Evolutionary conservation across 148 eudicot genomes (phyloP).

Genomic region (Camellia japonica): DNA sequence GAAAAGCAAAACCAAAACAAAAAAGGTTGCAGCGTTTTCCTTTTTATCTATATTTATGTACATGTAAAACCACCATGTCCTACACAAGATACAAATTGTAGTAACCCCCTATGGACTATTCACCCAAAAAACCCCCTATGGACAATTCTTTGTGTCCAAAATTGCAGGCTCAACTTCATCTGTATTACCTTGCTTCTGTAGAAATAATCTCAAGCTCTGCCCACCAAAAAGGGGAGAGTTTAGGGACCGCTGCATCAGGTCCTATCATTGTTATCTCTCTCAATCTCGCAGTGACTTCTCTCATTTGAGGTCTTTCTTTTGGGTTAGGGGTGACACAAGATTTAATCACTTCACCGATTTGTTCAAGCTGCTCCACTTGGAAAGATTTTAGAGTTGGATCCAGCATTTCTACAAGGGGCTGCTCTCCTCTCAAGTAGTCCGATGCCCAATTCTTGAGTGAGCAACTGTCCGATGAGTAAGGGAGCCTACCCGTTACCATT

Average conservation of each 20-base stretch:
- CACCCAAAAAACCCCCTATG: too few relatives aligned
- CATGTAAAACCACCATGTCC: not conserved
- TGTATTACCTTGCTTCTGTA: slow-evolving; percentile 33
- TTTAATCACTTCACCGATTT: slow-evolving; percentile 49
- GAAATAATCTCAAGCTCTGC: slow-evolving; percentile 69
- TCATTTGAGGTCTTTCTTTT: slow-evolving; percentile 55
- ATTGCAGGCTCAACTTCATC: slow-evolving; percentile 3
- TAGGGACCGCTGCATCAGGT: slow-evolving; percentile 64
- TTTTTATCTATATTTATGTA: not conserved
- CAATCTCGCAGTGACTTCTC: slow-evolving; percentile 51
- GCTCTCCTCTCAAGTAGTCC: slow-evolving; percentile 1
- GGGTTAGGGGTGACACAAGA: slow-evolving; percentile 49
- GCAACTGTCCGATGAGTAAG: slow-evolving; percentile 35
- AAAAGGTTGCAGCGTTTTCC: not conserved
- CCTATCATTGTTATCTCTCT: slow-evolving; percentile 61
- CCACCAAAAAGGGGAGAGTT: slow-evolving; percentile 84
- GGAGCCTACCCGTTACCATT: slow-evolving; percentile 68
- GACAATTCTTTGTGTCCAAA: not conserved
- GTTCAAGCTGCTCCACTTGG: slow-evolving; percentile 49
- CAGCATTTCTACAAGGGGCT: slow-evolving; percentile 43
- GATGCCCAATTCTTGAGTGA: slow-evolving; percentile 33
- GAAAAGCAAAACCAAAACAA: not conserved
- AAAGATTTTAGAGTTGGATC: slow-evolving; percentile 66
- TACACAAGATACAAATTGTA: not conserved
- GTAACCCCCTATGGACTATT: not conserved